Evolutionary conservation across 148 eudicot species (phyloP), one percentile per base, ranked within the genome.

Genomic region (Fagopyrum tataricum): DNA sequence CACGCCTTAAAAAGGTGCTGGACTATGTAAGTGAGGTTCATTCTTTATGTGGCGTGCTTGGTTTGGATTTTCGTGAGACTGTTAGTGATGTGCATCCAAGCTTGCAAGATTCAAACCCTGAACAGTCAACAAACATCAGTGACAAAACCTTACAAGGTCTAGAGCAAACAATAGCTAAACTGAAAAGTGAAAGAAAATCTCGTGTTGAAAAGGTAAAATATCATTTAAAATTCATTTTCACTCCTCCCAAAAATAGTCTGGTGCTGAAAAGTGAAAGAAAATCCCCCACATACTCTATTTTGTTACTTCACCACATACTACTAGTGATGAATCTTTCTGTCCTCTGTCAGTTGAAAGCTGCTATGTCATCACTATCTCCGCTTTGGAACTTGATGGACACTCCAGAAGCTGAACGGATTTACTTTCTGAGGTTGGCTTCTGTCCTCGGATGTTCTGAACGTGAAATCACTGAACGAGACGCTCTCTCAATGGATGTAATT

Each of bases 71-170:
- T 73, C 74, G 84, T 75, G 81, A 84, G 77, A 82, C 85, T 42
- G 84, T 88, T 49, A 81, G 85, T 42, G 90, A 84, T 48, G 87
- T 88, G 78, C 86, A 88, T 72, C 92, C 92, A 24, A 88, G 85
- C 83, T 81, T 88, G 85, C 82, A 79, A 43, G 83, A 81, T 41
- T 67, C 86, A 66, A 76, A 66, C 41, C 56, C 79, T n/a, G 92
- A 78, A 75, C 86, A 79, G 31, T 82, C 87, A 5, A 84, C 86
- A 58, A 86, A 88, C 76, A 84, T 88, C 72, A 82, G 88, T 61
- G 86, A 84, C 40, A 72, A 69, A 75, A 83, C 87, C 21, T 56
- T 88, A 79, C 86, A 84, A 82, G 88, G 88, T 56, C 82, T 88
- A 23, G 82, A 82, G 21, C 86, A 81, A 73, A 77, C 84, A 44